Percentiles rank a stretch among this genome's conserved stretches.
These are phyloP conservation scores for Tolypocladium tropicale DNA, from an alignment of 2,329 filamentous ascomycete genomes.

Conservation along the genomic window DNA sequence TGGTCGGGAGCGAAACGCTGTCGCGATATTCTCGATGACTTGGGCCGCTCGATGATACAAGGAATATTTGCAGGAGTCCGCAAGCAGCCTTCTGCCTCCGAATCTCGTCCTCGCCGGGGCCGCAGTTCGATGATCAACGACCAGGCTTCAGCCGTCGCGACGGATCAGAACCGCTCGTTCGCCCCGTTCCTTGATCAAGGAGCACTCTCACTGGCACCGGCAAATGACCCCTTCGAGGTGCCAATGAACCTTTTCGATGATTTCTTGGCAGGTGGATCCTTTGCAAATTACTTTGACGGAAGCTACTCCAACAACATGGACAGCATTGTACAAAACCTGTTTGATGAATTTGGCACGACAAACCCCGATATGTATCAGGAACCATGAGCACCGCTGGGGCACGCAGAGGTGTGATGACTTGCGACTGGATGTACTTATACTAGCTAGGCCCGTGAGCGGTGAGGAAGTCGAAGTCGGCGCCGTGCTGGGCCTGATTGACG, in stretches of 20 bases:
- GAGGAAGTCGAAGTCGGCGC: constrained; percentile 53
- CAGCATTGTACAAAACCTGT: constrained; percentile 20
- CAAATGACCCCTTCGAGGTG: constrained; percentile 8
- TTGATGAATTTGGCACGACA: constrained; percentile 15
- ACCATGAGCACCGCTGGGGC: neutral
- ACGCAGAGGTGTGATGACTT: neutral
- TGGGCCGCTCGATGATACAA: constrained; percentile 19
- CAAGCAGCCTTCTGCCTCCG: neutral
- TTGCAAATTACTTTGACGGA: constrained; percentile 17
- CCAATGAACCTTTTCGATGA: constrained; percentile 11
- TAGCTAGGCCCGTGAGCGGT: constrained; percentile 29
- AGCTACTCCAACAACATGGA: constrained; percentile 19
- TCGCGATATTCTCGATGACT: constrained; percentile 31
- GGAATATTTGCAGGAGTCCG: neutral
- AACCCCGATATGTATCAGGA: neutral
- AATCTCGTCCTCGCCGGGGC: neutral
- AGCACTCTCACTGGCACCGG: neutral
- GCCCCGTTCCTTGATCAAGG: neutral
- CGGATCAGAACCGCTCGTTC: neutral
- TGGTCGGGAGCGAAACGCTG: constrained; percentile 39
- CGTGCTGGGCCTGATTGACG: constrained; percentile 49
- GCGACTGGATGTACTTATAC: neutral
- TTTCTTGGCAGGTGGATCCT: constrained; percentile 12
- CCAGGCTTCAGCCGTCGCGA: neutral
- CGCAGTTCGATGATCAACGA: neutral